Conservation (phyloP, 164 flowering plant species). For the Malania oleifera region DNA sequence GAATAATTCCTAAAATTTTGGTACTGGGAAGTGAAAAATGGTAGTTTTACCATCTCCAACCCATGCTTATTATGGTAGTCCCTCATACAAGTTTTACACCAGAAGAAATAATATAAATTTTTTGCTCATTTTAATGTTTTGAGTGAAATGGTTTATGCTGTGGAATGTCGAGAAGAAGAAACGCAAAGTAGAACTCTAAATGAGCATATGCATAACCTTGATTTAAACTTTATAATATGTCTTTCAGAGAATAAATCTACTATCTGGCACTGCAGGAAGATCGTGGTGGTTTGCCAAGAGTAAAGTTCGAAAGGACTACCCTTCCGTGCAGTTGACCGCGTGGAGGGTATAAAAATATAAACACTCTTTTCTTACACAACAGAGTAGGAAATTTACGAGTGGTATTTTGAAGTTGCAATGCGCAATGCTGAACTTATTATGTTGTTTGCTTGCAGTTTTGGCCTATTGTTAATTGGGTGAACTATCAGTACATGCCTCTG, state of each 20-base stretch:
- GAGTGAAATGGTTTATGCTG: too few species aligned
- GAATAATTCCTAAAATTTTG: too few species aligned
- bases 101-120: too few species aligned
- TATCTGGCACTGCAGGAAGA: constrained; percentile 45
- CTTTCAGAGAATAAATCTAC: background rate
- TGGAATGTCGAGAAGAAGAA: too few species aligned
- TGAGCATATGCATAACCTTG: too few species aligned
- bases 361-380: background rate
- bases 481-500: constrained; percentile 70
- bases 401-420: background rate
- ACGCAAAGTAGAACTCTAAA: too few species aligned
- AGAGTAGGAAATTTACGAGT: background rate
- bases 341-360: constrained; percentile 51
- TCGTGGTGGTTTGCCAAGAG: constrained; percentile 52
- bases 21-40: too few species aligned
- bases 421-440: background rate
- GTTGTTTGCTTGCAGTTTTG: constrained; percentile 48
- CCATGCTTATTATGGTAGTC: too few species aligned
- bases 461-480: constrained; percentile 80
- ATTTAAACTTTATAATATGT: too few species aligned
- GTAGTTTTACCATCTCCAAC: too few species aligned
- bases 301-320: constrained; percentile 63
- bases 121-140: too few species aligned
- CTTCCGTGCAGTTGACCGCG: constrained; percentile 59
- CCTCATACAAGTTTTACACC: too few species aligned